Percentiles rank a stretch among this genome's conserved stretches.
These are phyloP conservation scores for Rubroshorea leprosula DNA, from an alignment of 345 rosid genomes.

Conservation along the genomic window DNA sequence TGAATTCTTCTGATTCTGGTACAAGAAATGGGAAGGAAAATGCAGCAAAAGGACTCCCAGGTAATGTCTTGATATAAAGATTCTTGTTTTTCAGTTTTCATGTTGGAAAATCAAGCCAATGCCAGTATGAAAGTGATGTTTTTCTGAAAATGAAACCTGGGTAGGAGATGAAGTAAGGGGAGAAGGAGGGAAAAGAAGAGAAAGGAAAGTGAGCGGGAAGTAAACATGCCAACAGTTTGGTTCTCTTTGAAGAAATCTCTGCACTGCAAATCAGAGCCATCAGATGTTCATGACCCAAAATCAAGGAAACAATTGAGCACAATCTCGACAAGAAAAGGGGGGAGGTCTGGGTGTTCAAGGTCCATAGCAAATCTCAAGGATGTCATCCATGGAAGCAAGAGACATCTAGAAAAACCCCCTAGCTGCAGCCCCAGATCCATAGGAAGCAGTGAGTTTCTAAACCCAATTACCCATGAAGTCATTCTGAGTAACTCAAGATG, in stretches of 20 bases:
- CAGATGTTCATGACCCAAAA: constrained; percentile 56
- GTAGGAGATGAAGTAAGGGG: neutral
- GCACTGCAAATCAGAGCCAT: constrained; percentile 57
- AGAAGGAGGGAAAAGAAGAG: neutral
- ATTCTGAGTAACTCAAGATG: constrained; percentile 85
- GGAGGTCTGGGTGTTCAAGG: constrained; percentile 96
- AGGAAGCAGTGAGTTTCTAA: constrained; percentile 97
- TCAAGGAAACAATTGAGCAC: constrained; percentile 47
- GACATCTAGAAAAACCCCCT: constrained; percentile 82
- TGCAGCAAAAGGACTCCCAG: neutral
- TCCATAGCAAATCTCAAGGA: constrained; percentile 97
- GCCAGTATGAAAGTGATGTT: too few relatives aligned
- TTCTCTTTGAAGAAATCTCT: constrained; percentile 58
- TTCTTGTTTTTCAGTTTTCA: constrained; percentile 11
- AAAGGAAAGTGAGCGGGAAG: neutral
- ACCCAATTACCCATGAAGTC: constrained; percentile 96
- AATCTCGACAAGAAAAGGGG: constrained; percentile 57
- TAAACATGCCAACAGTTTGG: constrained; percentile 69
- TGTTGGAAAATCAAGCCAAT: neutral
- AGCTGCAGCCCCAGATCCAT: constrained; percentile 97
- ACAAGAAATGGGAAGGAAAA: neutral
- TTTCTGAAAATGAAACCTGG: constrained; percentile 2
- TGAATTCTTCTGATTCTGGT: neutral
- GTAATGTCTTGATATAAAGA: neutral
- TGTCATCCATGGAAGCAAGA: constrained; percentile 97